These are phyloP conservation scores for Epichloe gansuensis DNA, from an alignment of 2,329 filamentous ascomycete species.

Conservation along the genomic window DNA sequence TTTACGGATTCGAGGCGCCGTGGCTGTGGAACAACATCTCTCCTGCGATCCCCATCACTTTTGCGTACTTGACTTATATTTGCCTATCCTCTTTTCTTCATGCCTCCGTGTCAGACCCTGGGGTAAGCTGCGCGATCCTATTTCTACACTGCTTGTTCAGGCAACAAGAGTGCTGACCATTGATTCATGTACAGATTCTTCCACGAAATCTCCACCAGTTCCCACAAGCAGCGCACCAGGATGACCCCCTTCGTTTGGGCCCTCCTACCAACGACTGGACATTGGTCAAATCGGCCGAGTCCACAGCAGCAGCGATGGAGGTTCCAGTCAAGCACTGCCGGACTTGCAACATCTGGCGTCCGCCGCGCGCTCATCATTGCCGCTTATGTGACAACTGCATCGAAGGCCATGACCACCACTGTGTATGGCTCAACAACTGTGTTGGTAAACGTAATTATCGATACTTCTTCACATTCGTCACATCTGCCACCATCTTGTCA, in stretches of 20 bases:
- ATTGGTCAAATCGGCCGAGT: constrained; percentile 70
- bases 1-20: constrained; percentile 73
- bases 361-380: constrained; percentile 90
- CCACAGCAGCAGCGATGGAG: constrained; percentile 78
- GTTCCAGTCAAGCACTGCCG: constrained; percentile 97
- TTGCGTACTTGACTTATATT: constrained; percentile 83
- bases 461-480: constrained; percentile 91
- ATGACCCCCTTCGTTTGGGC: constrained; percentile 70
- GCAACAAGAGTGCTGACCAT: not conserved
- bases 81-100: constrained; percentile 90
- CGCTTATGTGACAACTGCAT: constrained; percentile 94
- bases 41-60: constrained; percentile 77
- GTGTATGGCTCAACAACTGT: constrained; percentile 98
- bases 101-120: constrained; percentile 83
- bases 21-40: constrained; percentile 82
- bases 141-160: no score
- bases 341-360: constrained; percentile 94
- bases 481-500: constrained; percentile 62
- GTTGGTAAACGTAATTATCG: constrained; percentile 95
- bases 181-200: constrained; percentile 51
- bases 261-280: constrained; percentile 91
- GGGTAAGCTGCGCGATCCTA: constrained; percentile 46
- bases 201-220: constrained; percentile 86
- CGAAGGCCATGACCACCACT: constrained; percentile 95
- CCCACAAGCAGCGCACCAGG: constrained; percentile 60